Conservation (phyloP, 202 grass and related monocot genomes). For the Hordeum pubiflorum region DNA sequence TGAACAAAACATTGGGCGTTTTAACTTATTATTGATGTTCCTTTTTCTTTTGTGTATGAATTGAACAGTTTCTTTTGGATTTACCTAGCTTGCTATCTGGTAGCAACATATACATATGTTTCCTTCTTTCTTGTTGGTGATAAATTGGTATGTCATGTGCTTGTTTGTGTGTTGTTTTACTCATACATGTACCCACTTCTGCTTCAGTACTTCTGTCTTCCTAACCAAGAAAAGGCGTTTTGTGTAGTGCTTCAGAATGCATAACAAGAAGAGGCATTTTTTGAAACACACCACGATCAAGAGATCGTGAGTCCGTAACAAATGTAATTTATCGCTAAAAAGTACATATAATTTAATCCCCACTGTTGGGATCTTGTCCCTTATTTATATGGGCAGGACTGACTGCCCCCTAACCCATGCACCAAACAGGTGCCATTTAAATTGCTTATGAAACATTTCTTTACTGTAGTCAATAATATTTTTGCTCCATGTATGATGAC, state of each 20-base stretch:
- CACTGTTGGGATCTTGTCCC: neutral
- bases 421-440: neutral
- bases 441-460: neutral
- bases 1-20: neutral
- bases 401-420: neutral
- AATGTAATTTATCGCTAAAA: too few species aligned
- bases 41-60: neutral
- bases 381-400: neutral
- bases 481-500: slow-evolving; percentile 5
- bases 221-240: neutral
- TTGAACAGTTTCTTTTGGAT: neutral
- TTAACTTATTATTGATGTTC: neutral
- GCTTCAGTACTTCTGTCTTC: neutral
- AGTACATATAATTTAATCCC: neutral
- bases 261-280: neutral
- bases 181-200: neutral
- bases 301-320: neutral
- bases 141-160: neutral
- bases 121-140: neutral
- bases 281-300: neutral
- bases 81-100: neutral
- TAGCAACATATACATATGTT: neutral
- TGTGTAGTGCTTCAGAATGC: neutral
- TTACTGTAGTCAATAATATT: neutral
- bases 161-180: neutral